Evolutionary conservation across 306 rosid genomes (phyloP).

Genomic region (Rubus parviflorus): DNA sequence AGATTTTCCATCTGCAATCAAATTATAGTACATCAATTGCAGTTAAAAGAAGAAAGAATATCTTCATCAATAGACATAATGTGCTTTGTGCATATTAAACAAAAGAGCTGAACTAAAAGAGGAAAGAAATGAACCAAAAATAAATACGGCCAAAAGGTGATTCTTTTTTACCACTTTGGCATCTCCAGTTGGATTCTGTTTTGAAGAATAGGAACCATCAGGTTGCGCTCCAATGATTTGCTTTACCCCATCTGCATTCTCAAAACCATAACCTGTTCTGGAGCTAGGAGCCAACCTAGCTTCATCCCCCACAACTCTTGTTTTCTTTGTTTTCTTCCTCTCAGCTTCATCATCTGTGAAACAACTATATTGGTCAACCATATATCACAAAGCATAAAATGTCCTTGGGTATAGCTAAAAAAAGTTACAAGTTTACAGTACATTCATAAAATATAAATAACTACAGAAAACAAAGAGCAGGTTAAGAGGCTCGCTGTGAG

Average conservation of each 20-base stretch:
- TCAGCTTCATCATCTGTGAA: conserved; percentile 66
- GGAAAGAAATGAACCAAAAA: conserved; percentile 8
- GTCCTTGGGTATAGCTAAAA: not conserved
- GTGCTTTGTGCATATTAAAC: conserved; percentile 1
- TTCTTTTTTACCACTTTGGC: conserved; percentile 53
- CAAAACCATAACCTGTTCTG: conserved; percentile 46
- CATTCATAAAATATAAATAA: not conserved
- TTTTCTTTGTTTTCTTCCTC: conserved; percentile 80
- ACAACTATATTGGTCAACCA: conserved; percentile 28
- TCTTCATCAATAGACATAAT: conserved; percentile 11
- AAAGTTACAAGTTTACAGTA: not conserved
- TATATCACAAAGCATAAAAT: conserved; percentile 22
- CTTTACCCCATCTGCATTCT: conserved; percentile 57
- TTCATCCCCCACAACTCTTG: conserved; percentile 44
- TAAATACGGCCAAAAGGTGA: conserved; percentile 6
- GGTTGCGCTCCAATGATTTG: conserved; percentile 45
- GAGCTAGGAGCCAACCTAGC: conserved; percentile 41
- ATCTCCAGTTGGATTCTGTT: conserved; percentile 49
- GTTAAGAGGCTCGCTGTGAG: not conserved
- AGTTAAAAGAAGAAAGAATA: conserved; percentile 13
- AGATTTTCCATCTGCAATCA: conserved; percentile 65
- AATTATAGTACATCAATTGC: conserved; percentile 12
- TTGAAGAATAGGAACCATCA: conserved; percentile 58
- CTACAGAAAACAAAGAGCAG: not conserved
- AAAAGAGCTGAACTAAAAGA: conserved; percentile 28